These are phyloP conservation scores for Plasmodium gaboni DNA, from an alignment of 169 alveolate species.

Conservation along the genomic window DNA sequence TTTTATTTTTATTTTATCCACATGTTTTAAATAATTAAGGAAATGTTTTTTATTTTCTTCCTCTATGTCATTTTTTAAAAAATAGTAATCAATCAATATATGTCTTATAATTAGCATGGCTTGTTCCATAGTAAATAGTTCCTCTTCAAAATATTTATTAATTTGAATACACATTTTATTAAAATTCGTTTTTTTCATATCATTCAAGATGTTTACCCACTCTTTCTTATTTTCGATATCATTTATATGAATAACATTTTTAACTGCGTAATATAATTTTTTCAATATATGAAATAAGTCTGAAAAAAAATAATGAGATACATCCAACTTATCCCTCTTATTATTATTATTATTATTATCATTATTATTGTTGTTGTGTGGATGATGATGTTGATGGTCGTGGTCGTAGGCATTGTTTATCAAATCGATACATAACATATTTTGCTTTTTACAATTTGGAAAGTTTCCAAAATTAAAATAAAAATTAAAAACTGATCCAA, in stretches of 20 bases:
- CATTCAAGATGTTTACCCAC: slow-evolving; percentile 16
- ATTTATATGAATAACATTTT: not conserved
- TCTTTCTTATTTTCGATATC: slow-evolving; percentile 14
- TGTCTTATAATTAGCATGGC: slow-evolving; percentile 39
- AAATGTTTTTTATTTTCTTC: slow-evolving; percentile 21
- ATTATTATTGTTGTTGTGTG: not conserved
- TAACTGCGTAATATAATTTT: slow-evolving; percentile 28
- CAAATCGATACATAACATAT: slow-evolving; percentile 61
- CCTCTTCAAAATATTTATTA: slow-evolving; percentile 1
- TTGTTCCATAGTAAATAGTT: slow-evolving; percentile 62
- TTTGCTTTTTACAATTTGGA: slow-evolving; percentile 30
- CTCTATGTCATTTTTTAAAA: slow-evolving; percentile 19
- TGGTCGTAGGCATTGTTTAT: too few species aligned
- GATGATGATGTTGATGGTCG: too few species aligned
- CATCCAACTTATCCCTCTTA: not conserved
- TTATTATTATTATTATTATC: not conserved
- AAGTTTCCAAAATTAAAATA: slow-evolving; percentile 73
- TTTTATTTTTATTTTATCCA: not conserved
- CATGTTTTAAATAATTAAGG: slow-evolving; percentile 22
- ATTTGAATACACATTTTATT: not conserved
- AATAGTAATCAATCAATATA: slow-evolving; percentile 33
- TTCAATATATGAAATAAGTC: slow-evolving; percentile 40
- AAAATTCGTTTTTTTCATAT: slow-evolving; percentile 32
- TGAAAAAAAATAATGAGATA: slow-evolving; percentile 28
- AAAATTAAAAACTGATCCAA: slow-evolving; percentile 57